Evolutionary conservation across 768 basidiomycete species (phyloP), one percentile per base, ranked within the genome.

Genomic region (Gloeopeniophorella convolvens): DNA sequence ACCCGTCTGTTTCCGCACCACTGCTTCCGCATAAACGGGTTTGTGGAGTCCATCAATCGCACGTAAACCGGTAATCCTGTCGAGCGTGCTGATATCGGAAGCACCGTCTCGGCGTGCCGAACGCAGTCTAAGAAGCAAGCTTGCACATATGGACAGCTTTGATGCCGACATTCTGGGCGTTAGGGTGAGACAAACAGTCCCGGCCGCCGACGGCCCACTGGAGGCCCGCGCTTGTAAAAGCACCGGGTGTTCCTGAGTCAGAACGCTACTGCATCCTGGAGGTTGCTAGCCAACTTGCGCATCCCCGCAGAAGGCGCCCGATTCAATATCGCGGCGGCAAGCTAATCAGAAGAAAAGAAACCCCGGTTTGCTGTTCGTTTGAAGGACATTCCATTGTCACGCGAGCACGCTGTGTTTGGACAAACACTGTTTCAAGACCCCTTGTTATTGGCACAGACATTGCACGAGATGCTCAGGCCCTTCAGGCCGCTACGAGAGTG

Each of bases 391-490:
- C n/a, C n/a, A n/a, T 53, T 37, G 44, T 43, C 51, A 18, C 35
- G 3, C 2, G 21, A 13, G 42, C 46, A 48, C 36, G n/a, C 49
- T 5, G 2, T 24, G 33, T 16, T 13, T 26, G 20, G 12, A 34
- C 23, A 43, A 21, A 50, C 27, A 49, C 42, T 42, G 48, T 56
- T 34, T 57, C 56, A 57, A 55, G 53, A 49, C 50, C 55, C 56
- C 53, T 55, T 54, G 56, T 55, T 57, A 49, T 55, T 57, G 53
- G 46, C 45, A 55, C 48, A 48, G 53, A 48, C 46, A 49, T 54
- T 56, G 55, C 53, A 55, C 56, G 53, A 55, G 40, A 57, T 57
- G 52, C 44, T 55, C 53, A 49, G 41, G 48, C 56, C 56, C 56
- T 55, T 57, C 44, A 57, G 53, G 56, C 56, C 46, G 18, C 36